These are phyloP conservation scores for Leccinum incarnatum DNA, from an alignment of 768 basidiomycete genomes.

Conservation along the genomic window DNA sequence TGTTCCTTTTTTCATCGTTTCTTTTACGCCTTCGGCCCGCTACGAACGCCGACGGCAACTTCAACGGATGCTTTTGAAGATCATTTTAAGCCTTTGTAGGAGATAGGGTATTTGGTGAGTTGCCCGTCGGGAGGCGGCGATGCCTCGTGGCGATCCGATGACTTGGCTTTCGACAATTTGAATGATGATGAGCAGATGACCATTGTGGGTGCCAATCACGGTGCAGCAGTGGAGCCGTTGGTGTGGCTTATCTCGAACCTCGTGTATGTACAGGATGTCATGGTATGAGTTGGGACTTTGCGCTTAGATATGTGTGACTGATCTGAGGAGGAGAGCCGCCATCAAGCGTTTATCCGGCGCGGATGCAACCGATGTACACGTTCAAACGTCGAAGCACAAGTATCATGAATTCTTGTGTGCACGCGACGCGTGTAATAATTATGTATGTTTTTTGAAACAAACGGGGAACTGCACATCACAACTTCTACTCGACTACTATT, in stretches of 20 bases:
- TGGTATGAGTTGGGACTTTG: not conserved
- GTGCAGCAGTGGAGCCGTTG: not conserved
- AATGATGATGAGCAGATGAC: not conserved
- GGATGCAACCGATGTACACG: not conserved
- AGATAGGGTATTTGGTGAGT: slow-evolving; percentile 1
- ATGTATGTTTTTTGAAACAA: not conserved
- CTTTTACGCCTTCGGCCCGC: not conserved
- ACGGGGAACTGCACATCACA: not conserved
- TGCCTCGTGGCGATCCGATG: not conserved
- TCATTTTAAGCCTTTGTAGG: not conserved
- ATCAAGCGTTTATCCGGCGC: not conserved
- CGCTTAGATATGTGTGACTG: not conserved
- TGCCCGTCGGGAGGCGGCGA: not conserved
- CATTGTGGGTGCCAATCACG: not conserved
- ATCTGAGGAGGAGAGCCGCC: not conserved
- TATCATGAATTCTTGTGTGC: too few species aligned
- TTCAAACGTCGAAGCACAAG: too few species aligned
- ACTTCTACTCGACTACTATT: not conserved
- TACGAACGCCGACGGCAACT: not conserved
- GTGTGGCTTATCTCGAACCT: not conserved
- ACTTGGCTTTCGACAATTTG: not conserved
- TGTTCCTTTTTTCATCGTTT: not conserved
- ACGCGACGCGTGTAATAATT: too few species aligned
- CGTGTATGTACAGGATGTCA: not conserved
- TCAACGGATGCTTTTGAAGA: slow-evolving; percentile 3